These are phyloP conservation scores for Spiraea crenata DNA, from an alignment of 331 rosid species.

Conservation along the genomic window DNA sequence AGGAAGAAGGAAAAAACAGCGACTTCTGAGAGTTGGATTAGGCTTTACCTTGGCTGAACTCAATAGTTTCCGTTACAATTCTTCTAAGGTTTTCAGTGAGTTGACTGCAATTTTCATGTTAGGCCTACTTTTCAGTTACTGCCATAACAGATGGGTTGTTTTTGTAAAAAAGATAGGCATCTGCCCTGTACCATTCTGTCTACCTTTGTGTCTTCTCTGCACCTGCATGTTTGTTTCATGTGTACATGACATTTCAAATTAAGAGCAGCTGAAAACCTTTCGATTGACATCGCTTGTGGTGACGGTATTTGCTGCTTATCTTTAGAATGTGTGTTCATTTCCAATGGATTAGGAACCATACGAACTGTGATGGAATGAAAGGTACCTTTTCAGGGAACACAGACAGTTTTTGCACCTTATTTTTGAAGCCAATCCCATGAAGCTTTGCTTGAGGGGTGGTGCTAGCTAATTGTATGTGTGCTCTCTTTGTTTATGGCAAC, in stretches of 20 bases:
- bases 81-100: background rate
- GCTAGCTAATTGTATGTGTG: too few relatives aligned
- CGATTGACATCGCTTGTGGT: background rate
- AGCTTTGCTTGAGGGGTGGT: too few relatives aligned
- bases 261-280: background rate
- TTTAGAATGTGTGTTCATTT: too few relatives aligned
- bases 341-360: too few relatives aligned
- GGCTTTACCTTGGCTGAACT: background rate
- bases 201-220: background rate
- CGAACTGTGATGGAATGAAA: too few relatives aligned
- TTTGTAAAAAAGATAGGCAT: background rate
- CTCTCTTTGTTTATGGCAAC: too few relatives aligned
- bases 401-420: too few relatives aligned
- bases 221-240: background rate
- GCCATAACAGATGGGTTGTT: background rate
- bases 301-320: background rate
- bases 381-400: too few relatives aligned
- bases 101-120: background rate
- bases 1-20: background rate
- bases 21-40: constrained; percentile 8
- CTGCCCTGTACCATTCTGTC: background rate
- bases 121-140: background rate
- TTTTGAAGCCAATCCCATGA: too few relatives aligned
- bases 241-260: background rate
- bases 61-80: background rate